These are phyloP conservation scores for Naganishia albida DNA, from an alignment of 1,284 basidiomycete species.

Conservation along the genomic window DNA sequence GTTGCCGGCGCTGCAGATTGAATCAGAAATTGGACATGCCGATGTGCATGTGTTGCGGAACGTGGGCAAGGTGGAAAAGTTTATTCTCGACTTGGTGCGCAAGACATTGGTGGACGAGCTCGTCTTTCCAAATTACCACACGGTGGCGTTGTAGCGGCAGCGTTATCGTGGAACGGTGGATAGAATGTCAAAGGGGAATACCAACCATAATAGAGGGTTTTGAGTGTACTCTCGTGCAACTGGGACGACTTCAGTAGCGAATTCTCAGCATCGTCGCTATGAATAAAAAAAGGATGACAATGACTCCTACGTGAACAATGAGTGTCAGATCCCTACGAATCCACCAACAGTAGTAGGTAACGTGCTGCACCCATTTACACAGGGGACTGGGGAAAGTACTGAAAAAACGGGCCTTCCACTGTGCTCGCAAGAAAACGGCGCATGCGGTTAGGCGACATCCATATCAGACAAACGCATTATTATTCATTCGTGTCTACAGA, in stretches of 20 bases:
- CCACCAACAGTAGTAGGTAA: too few species aligned
- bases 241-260: not conserved
- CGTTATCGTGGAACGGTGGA: not conserved
- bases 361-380: too few species aligned
- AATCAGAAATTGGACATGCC: constrained; percentile 92
- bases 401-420: too few species aligned
- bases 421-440: not conserved
- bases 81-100: constrained; percentile 90
- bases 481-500: constrained; percentile 6
- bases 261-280: too few species aligned
- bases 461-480: constrained; percentile 21
- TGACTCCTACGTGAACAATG: too few species aligned
- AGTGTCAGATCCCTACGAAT: too few species aligned
- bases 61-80: constrained; percentile 92
- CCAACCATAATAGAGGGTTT: not conserved
- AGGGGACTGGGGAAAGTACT: too few species aligned
- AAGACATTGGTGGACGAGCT: constrained; percentile 92
- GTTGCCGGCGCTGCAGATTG: constrained; percentile 88
- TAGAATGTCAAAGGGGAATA: too few species aligned
- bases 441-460: not conserved
- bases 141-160: constrained; percentile 57
- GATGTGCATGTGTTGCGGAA: constrained; percentile 97
- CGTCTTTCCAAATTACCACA: constrained; percentile 92
- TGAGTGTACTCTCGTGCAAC: too few species aligned
- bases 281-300: too few species aligned